These are phyloP conservation scores for Pestalotiopsis sp. DNA, from an alignment of 2,329 filamentous ascomycete species.

Conservation along the genomic window DNA sequence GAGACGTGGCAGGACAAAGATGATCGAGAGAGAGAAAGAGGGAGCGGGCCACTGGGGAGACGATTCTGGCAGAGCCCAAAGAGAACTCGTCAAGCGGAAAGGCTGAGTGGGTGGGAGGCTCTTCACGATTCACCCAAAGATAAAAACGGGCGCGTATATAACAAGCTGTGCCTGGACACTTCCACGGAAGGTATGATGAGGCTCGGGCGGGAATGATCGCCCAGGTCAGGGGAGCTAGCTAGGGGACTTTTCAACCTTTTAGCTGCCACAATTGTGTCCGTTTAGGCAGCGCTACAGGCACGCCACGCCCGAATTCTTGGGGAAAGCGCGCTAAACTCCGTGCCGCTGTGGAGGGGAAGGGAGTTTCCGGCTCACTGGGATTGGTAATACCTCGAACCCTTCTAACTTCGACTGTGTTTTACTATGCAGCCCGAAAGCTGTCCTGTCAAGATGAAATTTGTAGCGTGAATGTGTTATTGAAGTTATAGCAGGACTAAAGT, in stretches of 20 bases:
- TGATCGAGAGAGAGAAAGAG: not conserved
- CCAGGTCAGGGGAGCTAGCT: not conserved
- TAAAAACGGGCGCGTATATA: not conserved
- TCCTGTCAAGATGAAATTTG: too few species aligned
- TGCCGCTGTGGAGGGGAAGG: not conserved
- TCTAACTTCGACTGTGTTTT: too few species aligned
- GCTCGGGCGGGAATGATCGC: not conserved
- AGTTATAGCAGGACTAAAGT: not conserved
- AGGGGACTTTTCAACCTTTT: not conserved
- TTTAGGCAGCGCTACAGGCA: not conserved
- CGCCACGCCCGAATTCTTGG: not conserved
- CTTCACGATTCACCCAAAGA: not conserved
- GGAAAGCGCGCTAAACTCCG: not conserved
- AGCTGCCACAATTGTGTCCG: not conserved
- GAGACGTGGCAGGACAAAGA: not conserved
- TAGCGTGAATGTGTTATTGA: not conserved
- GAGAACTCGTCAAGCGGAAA: too few species aligned
- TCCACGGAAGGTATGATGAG: not conserved
- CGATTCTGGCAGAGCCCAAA: too few species aligned
- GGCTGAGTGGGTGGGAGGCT: not conserved
- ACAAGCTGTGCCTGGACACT: not conserved
- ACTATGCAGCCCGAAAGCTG: too few species aligned
- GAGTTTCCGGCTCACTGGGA: not conserved
- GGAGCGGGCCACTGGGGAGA: not conserved
- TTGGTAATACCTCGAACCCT: not conserved